phyloP scores from a whole-genome alignment of 2,329 filamentous ascomycete species.

The Talaromyces atroroseus region DNA sequence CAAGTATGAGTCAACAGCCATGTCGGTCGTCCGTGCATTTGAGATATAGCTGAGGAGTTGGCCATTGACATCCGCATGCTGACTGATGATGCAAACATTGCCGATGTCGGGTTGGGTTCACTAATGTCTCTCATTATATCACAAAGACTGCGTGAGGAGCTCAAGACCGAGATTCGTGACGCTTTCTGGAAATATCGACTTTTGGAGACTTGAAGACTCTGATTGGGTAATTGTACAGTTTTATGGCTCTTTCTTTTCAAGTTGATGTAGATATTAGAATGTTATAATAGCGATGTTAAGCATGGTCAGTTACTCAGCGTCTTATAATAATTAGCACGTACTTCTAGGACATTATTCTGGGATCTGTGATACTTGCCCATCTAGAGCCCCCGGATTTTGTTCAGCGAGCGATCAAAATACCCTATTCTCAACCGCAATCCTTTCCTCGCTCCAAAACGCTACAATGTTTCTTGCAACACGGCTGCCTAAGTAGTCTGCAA shows the following conservation, averaged over 20 bases:
- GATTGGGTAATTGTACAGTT: no score
- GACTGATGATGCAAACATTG: slow-evolving; percentile 11
- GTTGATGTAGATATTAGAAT: no score
- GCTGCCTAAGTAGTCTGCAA: slow-evolving; percentile 31
- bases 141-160: slow-evolving; percentile 1
- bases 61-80: not conserved
- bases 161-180: not conserved
- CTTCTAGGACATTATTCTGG: no score
- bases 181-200: no score
- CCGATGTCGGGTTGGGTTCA: slow-evolving; percentile 28
- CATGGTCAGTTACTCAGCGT: not conserved
- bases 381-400: no score
- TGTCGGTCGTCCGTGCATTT: not conserved
- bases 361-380: no score
- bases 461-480: slow-evolving; percentile 25
- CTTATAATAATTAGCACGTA: no score
- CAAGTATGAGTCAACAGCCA: not conserved
- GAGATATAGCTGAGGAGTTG: not conserved
- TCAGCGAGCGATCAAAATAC: not conserved
- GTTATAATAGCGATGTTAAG: no score
- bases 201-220: no score
- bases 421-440: slow-evolving; percentile 20
- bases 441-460: slow-evolving; percentile 36
- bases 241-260: no score
- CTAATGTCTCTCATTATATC: slow-evolving; percentile 23